These are phyloP conservation scores for Parietichytrium sp. DNA, from an alignment of 108 stramenopile genomes.

Conservation along the genomic window DNA sequence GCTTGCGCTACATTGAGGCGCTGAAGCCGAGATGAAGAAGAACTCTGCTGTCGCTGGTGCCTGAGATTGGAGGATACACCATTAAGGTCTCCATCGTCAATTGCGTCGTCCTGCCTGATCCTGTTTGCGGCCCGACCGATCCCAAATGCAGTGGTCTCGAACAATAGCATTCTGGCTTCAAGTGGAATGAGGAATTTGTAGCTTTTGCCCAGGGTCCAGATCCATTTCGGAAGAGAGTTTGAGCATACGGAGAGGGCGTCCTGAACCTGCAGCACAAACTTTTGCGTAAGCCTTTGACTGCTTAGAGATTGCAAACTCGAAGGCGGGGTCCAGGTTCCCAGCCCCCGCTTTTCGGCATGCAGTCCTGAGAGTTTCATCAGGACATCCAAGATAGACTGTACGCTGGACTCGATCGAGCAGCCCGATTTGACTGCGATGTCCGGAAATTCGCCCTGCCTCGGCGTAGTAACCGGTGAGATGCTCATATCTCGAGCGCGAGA, in stretches of 20 bases:
- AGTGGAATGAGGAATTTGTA: conserved; percentile 28
- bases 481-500: too few relatives aligned
- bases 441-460: neutral
- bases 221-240: conserved; percentile 4
- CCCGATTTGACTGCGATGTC: neutral
- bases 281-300: conserved; percentile 7
- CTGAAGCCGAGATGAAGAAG: too few relatives aligned
- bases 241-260: conserved; percentile 11
- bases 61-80: too few relatives aligned
- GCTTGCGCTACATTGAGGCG: too few relatives aligned
- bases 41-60: too few relatives aligned
- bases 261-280: conserved; percentile 3
- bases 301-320: too few relatives aligned
- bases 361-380: neutral
- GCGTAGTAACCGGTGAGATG: neutral
- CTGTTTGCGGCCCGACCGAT: neutral
- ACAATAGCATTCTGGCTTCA: conserved; percentile 7
- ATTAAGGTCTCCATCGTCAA: too few relatives aligned
- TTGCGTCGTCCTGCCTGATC: neutral
- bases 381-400: neutral
- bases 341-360: too few relatives aligned
- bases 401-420: neutral
- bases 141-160: conserved; percentile 19
- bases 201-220: neutral
- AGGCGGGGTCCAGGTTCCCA: too few relatives aligned